Evolutionary conservation across 352 stramenopile species (phyloP).

Genomic region (Globisporangium echinulatum): DNA sequence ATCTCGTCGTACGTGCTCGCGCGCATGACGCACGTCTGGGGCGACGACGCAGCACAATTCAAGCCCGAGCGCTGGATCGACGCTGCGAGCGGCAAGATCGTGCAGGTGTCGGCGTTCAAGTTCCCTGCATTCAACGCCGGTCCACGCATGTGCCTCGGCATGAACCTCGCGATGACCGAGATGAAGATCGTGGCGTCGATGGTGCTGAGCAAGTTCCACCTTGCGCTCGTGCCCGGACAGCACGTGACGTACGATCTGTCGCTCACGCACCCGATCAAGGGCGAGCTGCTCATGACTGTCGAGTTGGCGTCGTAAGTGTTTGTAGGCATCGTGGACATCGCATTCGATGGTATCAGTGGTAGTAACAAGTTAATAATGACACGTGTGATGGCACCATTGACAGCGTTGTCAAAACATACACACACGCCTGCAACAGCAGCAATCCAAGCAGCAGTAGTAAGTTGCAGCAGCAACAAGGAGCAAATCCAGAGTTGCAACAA

Average conservation of each 20-base stretch:
- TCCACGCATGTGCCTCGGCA: conserved; percentile 35
- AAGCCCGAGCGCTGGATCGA: conserved; percentile 50
- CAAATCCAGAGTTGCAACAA: too few species aligned
- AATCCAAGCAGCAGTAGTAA: too few species aligned
- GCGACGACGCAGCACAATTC: conserved; percentile 32
- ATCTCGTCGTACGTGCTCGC: background rate
- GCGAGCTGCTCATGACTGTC: conserved; percentile 13
- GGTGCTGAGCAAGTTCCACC: conserved; percentile 26
- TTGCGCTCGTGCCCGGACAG: conserved; percentile 20
- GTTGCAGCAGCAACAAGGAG: too few species aligned
- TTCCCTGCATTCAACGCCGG: conserved; percentile 44
- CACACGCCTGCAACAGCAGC: background rate
- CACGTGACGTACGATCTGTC: conserved; percentile 24
- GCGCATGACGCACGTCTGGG: conserved; percentile 29
- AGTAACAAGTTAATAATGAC: too few species aligned
- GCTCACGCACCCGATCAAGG: conserved; percentile 30
- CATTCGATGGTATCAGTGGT: background rate
- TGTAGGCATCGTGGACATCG: background rate
- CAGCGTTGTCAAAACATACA: background rate
- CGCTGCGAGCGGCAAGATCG: conserved; percentile 3
- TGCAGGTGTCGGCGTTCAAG: conserved; percentile 28
- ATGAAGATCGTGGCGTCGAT: conserved; percentile 31
- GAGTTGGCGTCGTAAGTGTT: background rate
- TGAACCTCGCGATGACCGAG: conserved; percentile 19
- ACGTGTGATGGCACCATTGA: too few species aligned